Conservation (phyloP, 371 early-diverging fungal genomes). For the Mucor piriformis region DNA sequence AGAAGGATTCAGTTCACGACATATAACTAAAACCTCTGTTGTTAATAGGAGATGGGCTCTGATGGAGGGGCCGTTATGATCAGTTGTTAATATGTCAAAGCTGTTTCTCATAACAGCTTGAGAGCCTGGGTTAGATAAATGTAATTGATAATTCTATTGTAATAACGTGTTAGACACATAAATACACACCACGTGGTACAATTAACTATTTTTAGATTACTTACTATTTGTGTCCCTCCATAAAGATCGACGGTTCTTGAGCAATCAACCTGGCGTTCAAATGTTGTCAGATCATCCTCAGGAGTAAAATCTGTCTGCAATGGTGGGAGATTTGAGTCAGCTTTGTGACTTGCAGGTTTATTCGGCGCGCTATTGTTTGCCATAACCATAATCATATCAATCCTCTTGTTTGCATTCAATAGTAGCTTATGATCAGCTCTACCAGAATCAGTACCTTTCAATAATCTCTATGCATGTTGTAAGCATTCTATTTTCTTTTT, state of each 20-base stretch:
- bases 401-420: constrained; percentile 35
- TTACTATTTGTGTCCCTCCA: constrained; percentile 32
- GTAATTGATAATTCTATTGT: constrained; percentile 29
- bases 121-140: constrained; percentile 11
- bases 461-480: constrained; percentile 34
- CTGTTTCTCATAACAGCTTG: constrained; percentile 28
- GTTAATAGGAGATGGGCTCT: constrained; percentile 26
- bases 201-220: constrained; percentile 5
- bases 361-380: constrained; percentile 1
- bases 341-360: not conserved
- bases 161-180: not conserved
- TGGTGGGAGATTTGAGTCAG: not conserved
- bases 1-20: constrained; percentile 9
- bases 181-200: constrained; percentile 6
- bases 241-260: constrained; percentile 32
- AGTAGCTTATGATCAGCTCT: constrained; percentile 44
- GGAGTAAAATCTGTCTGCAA: constrained; percentile 19
- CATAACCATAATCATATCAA: constrained; percentile 39
- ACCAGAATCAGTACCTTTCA: constrained; percentile 44
- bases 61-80: constrained; percentile 14
- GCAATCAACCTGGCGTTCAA: constrained; percentile 32
- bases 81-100: constrained; percentile 22
- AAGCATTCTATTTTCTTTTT: not conserved
- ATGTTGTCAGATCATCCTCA: constrained; percentile 9
- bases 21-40: constrained; percentile 25